Base-by-base conservation (phyloP, 768 basidiomycete genomes). In the Calocybe indica region DNA sequence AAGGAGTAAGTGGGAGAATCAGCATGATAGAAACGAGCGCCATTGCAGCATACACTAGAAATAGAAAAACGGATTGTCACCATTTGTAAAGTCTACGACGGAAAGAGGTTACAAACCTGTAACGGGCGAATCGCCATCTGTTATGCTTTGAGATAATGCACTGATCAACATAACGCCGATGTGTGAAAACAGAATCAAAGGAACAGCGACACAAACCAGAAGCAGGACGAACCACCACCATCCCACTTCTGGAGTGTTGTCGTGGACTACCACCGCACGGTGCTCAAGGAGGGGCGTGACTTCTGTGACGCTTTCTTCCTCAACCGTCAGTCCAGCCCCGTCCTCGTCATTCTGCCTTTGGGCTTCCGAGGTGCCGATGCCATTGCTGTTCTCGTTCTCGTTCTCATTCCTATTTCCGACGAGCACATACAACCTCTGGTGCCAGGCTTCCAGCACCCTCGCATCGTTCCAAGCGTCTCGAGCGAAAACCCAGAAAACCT, bases 1-100 rank as follows among this genome's bases (percentile, higher is more conserved):
- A 89, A 0, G 86, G 86, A 1, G 76, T 70, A 42, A 87, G 54
- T 3, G 85, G 85, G 6, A 87, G 55, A 50, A 82, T 55, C 14
- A 82, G 63, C 32, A 85, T 57, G 15, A 76, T 58, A 1, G 75
- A 68, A 7, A 84, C 50, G 1, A 79, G 11, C 0, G 78, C 72
- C 2, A 77, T 52, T 0, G 57, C 52, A 1, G 61, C 58, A 53
- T 86, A 87, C 1, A 83, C 83, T 85, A 52, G 6, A 10, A 40
- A 6, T 85, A 52, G 6, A 10, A 40, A 6, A 29, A 14, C 33
- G 10, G 12, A 10, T 43, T 10, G 33, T 43, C 41, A 43, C 9
- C 28, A 43, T 7, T 22, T 11, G 29, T 43, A 2, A 15, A 43
- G 13, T 7, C 9, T 9, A 28, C 12, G 28, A 43, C 12, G 3